Evolutionary conservation across 2,329 filamentous ascomycete genomes (phyloP).

Genomic region (Fusarium virguliforme): DNA sequence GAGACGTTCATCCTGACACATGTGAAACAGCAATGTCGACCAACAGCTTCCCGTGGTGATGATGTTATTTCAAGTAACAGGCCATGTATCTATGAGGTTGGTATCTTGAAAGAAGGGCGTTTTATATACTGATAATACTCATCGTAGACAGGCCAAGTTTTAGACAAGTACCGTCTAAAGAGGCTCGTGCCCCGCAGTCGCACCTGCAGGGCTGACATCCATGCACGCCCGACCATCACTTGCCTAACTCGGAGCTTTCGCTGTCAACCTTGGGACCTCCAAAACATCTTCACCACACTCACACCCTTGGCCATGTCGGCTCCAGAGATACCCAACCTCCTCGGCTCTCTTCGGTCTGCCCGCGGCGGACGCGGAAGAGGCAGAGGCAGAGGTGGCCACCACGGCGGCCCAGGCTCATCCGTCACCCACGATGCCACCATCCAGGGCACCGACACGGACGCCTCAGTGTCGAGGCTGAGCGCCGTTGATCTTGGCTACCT

Average conservation of each 20-base stretch:
- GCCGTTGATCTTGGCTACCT: conserved; percentile 90
- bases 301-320: conserved; percentile 71
- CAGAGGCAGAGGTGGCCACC: conserved; percentile 56
- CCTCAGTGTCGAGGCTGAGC: conserved; percentile 88
- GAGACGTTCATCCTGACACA: conserved; percentile 6
- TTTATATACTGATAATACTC: not conserved
- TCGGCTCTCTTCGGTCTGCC: conserved; percentile 63
- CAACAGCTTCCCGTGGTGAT: not conserved
- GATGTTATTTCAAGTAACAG: not conserved
- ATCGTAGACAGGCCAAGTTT: not conserved
- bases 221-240: conserved; percentile 13
- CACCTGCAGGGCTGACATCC: conserved; percentile 19
- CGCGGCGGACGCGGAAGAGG: conserved; percentile 54
- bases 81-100: not conserved
- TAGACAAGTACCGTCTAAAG: not conserved
- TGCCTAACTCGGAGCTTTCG: not conserved
- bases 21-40: conserved; percentile 6
- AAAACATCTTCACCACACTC: conserved; percentile 6
- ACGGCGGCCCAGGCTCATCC: conserved; percentile 47
- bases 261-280: not conserved
- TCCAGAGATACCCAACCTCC: conserved; percentile 84
- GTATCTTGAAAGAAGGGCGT: not conserved
- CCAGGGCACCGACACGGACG: conserved; percentile 93
- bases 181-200: not conserved
- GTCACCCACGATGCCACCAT: conserved; percentile 79